Base-by-base conservation (phyloP, 148 eudicot genomes). In the Rhododendron molle region DNA sequence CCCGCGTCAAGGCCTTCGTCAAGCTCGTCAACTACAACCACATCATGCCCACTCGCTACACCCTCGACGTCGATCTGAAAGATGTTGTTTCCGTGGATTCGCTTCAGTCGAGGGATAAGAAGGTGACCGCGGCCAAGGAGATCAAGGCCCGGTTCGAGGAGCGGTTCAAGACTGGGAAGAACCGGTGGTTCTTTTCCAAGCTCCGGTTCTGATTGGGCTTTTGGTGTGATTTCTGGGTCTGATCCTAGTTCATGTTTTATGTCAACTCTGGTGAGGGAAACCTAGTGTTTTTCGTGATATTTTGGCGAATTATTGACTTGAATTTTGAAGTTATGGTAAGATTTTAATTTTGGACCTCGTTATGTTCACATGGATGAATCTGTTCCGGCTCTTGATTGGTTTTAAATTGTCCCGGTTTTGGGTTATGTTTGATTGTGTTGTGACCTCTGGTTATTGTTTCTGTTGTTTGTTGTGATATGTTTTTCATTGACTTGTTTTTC, bases 151-250 rank as follows among this genome's bases (percentile, higher is more conserved):
- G 83, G 40, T 83, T 89, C 80, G 89, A 89, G 91, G 91, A 89
- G 86, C 52, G 91, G 84, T 89, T 89, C 88, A 89, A 86, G 90
- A 81, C 87, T 16, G 90, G 90, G 21, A 89, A 89, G 88, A 89
- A 89, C 77, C 34, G 91, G 81, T 89, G 91, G 91, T 89, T 89
- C 91, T 89, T 89, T 52, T 85, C 91, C 84, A 89, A 89, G 89
- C 89, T 89, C 84, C 72, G 88, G 47, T 87, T 87, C 72, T 87
- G 81, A 81, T 58, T 58, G 18, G 58, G 18, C 5, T 5, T 56
- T 18, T 3, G 23, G 21, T 56, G n/a, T 56, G 58, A 5, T 52
- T 52, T 52, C 20, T 52, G 58, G 58, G 16, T 52, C 16, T 52
- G 58, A 14, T 52, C 18, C 18, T 56, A 18, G 18, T 6, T 58